Evolutionary conservation across 768 basidiomycete species (phyloP).

Genomic region (Astraeus odoratus): DNA sequence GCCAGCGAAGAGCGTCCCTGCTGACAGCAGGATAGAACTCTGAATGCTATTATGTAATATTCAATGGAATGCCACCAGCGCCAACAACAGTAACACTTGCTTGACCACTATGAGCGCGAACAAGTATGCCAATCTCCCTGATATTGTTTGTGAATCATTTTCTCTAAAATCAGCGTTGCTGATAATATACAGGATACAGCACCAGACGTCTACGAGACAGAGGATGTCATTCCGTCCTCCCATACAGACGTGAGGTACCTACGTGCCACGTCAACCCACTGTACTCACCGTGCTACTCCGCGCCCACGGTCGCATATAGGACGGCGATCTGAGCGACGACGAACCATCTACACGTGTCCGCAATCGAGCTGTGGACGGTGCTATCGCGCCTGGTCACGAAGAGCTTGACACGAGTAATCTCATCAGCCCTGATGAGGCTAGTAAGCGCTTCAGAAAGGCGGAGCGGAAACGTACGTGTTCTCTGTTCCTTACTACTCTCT

Average conservation of each 20-base stretch:
- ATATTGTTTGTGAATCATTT: slow-evolving; percentile 57
- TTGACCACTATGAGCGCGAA: slow-evolving; percentile 44
- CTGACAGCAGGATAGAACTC: no score
- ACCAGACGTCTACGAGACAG: slow-evolving; percentile 88
- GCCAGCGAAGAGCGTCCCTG: no score
- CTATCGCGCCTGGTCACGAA: slow-evolving; percentile 38
- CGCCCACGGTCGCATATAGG: slow-evolving; percentile 30
- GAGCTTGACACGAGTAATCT: slow-evolving; percentile 65
- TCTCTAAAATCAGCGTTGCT: not conserved
- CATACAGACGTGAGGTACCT: slow-evolving; percentile 41
- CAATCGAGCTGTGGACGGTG: slow-evolving; percentile 24
- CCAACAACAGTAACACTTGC: not conserved
- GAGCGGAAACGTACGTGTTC: slow-evolving; percentile 49
- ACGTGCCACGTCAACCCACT: not conserved
- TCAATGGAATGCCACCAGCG: no score
- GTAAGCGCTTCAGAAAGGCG: slow-evolving; percentile 61
- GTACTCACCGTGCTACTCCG: not conserved
- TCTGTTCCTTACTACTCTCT: not conserved
- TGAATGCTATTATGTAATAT: no score
- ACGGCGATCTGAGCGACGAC: slow-evolving; percentile 62
- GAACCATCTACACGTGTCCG: slow-evolving; percentile 40
- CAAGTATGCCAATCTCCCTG: slow-evolving; percentile 88
- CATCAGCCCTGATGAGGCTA: slow-evolving; percentile 61
- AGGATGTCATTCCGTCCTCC: slow-evolving; percentile 58
- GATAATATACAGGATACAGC: slow-evolving; percentile 65